Evolutionary conservation across 2,329 filamentous ascomycete genomes (phyloP).

Genomic region (Phoma sp.): DNA sequence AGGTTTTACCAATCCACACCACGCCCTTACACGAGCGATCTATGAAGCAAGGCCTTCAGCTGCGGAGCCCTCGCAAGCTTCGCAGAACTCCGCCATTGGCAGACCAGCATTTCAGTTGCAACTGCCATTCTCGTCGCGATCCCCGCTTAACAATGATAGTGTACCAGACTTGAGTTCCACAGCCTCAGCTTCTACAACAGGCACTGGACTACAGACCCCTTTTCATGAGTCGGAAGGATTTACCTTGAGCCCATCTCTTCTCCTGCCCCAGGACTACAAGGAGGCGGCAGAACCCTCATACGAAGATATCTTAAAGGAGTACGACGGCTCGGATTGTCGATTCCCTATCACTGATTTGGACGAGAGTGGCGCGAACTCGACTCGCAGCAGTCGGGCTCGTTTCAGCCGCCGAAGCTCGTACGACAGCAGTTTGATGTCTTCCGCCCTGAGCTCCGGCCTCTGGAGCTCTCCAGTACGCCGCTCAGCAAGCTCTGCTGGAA

Average conservation of each 20-base stretch:
- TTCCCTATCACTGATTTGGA: slow-evolving; percentile 53
- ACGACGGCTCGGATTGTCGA: slow-evolving; percentile 55
- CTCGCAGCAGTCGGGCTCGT: slow-evolving; percentile 57
- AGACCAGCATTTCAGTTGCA: slow-evolving; percentile 14
- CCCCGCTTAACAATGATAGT: slow-evolving; percentile 34
- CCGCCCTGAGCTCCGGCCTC: slow-evolving; percentile 37
- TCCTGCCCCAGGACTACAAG: slow-evolving; percentile 45
- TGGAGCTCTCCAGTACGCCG: slow-evolving; percentile 44
- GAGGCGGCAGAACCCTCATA: slow-evolving; percentile 44
- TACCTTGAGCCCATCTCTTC: slow-evolving; percentile 46
- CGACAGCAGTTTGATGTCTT: slow-evolving; percentile 61
- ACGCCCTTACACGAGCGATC: slow-evolving; percentile 9
- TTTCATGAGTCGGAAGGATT: slow-evolving; percentile 42
- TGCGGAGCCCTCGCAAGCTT: background rate
- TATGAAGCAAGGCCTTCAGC: slow-evolving; percentile 3
- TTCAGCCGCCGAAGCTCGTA: slow-evolving; percentile 64
- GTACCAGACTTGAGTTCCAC: slow-evolving; percentile 44
- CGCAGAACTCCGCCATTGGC: background rate
- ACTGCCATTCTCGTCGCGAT: slow-evolving; percentile 36
- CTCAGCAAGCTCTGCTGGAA: slow-evolving; percentile 47
- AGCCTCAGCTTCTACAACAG: slow-evolving; percentile 40
- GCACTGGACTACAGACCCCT: slow-evolving; percentile 37
- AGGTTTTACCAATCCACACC: slow-evolving; percentile 44
- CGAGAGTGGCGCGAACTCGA: slow-evolving; percentile 49
- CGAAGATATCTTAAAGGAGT: slow-evolving; percentile 48